Evolutionary conservation across 2,329 filamentous ascomycete genomes (phyloP).

Genomic region (Aspergillus sp.): DNA sequence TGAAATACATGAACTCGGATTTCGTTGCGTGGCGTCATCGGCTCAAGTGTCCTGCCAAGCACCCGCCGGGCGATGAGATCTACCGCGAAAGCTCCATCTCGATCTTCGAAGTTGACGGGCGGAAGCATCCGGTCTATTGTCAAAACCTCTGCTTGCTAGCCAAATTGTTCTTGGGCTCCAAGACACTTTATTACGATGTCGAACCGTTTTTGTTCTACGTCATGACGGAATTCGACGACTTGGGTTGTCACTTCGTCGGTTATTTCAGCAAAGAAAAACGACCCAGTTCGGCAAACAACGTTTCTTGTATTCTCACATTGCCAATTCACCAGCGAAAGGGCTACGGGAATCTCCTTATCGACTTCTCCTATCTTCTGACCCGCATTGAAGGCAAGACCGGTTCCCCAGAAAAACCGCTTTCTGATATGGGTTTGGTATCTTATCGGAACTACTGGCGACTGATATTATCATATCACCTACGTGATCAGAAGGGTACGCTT

Average conservation of each 20-base stretch:
- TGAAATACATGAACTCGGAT: conserved; percentile 99
- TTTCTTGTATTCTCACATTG: conserved; percentile 91
- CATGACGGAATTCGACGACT: conserved; percentile 83
- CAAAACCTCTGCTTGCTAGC: conserved; percentile 89
- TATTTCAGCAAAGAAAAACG: conserved; percentile 99
- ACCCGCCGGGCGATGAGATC: conserved; percentile 95
- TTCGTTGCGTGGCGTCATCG: conserved; percentile 98
- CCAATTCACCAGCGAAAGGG: conserved; percentile 96
- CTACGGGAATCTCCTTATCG: conserved; percentile 92
- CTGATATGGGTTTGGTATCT: conserved; percentile 94
- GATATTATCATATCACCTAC: conserved; percentile 75
- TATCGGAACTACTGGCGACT: conserved; percentile 97
- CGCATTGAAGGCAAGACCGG: conserved; percentile 89
- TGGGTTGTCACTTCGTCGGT: conserved; percentile 93
- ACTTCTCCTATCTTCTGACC: conserved; percentile 95
- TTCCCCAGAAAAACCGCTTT: conserved; percentile 93
- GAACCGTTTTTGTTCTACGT: conserved; percentile 98
- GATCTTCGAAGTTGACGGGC: conserved; percentile 95
- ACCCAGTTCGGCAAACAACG: conserved; percentile 89
- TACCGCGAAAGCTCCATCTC: conserved; percentile 91
- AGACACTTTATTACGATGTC: conserved; percentile 99
- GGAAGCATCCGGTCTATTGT: conserved; percentile 91
- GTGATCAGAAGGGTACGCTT: conserved; percentile 53
- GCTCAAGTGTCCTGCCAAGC: conserved; percentile 90
- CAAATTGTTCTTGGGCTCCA: conserved; percentile 96